Base-by-base conservation (phyloP, 129 eudicot species). In the Solidago caesia region DNA sequence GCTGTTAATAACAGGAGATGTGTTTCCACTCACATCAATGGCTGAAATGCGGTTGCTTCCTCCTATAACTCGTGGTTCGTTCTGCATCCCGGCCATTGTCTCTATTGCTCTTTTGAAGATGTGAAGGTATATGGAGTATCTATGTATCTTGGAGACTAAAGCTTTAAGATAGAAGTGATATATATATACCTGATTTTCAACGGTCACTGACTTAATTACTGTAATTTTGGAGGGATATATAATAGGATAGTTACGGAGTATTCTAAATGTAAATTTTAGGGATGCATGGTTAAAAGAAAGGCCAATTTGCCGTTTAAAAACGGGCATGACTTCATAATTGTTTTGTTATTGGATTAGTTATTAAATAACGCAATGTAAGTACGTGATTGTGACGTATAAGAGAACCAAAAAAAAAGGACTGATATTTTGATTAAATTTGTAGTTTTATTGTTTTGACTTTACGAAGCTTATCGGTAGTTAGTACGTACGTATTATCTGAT, bases 11-110 rank as follows among this genome's bases (percentile, higher is more conserved):
- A 6, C 66, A 6, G 82, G 53, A 65, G 64, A 44, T 39, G 86
- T 61, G 12, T 55, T 58, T 78, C 64, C 55, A 73, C 46, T 56
- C 29, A 67, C 51, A 51, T 80, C 75, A 63, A 85, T 46, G 6
- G 92, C 84, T 47, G 65, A 84, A 27, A 86, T 73, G 39, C 88
- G 89, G 68, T 88, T 80, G 81, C 87, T 87, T 15, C 87, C 86
- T 15, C 89, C 90, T 21, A 53, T 56, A 9, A 68, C 69, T 42
- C 80, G 55, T 25, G 78, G 62, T 75, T 85, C 88, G 63, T 79
- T 73, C 58, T 67, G 79, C 55, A 80, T 43, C 79, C 85, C 75
- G 46, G 66, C 85, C 87, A 83, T 80, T 39, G 49, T 67, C 77
- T 45, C 12, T 27, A 82, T 26, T 73, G 10, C 25, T 27, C 5